Evolutionary conservation across 164 flowering plant species (phyloP), one percentile per base, ranked within the genome.

Genomic region (Nymphaea thermarum): DNA sequence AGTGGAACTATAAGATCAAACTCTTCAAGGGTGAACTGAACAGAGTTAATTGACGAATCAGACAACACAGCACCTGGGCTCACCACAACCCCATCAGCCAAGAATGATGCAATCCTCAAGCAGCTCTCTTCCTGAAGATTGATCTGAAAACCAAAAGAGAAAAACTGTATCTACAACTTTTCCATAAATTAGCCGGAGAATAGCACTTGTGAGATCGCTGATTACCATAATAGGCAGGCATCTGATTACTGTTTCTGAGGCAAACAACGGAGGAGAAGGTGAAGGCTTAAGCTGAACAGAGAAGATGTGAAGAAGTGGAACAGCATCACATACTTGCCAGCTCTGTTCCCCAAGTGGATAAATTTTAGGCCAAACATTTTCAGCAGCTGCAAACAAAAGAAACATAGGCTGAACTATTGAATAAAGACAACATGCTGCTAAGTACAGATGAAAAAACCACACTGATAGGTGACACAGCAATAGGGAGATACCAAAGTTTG

Each of bases 101-200:
- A 77, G 70, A 94, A 87, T 66, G 99, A 94, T 51, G 79, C 68
- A 70, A 94, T 89, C 75, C 96, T 91, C 75, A 94, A 81, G 76
- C 96, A 94, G 65, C 97, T 83, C 79, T 89, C 93, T 79, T 94
- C 99, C 76, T 91, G 97, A 80, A 94, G 96, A 80, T 87, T 80
- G 71, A 94, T 79, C 99, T 94, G 85, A 42, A 47, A 5, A 45
- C 7, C 42, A 69, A 65, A 79, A 51, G 3, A 18, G 62, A 66
- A 71, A 60, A 66, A 10, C 7, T 66, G 42, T 43, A 16, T 66
- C 43, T 25, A 51, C 57, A 61, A n/a, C 36, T 61, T n/a, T 17
- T 61, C 16, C 8, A 61, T 36, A n/a, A 61, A 61, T 17, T n/a
- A n/a, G 16, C 2, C 6, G 4, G 16, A 3, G 16, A 61, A 61